A percentile compares a stretch with the other conserved stretches of the same genome.
Evolutionary conservation across 2,329 filamentous ascomycete species (phyloP).

Genomic region (Plenodomus lindquistii): DNA sequence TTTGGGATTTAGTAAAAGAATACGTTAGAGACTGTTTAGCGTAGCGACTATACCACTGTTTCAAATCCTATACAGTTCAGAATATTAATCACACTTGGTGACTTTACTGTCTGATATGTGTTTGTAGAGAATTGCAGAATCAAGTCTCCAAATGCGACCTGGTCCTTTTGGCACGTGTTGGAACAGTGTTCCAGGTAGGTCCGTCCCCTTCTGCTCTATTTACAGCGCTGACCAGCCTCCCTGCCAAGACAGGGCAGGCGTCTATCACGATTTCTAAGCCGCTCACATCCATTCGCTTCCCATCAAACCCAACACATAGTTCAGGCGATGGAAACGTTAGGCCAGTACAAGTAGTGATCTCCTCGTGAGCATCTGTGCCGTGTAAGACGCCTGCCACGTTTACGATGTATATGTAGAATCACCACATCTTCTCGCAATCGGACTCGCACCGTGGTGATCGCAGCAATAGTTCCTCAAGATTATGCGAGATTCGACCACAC

Average conservation of each 20-base stretch:
- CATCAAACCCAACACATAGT: not conserved
- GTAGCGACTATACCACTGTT: not conserved
- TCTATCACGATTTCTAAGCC: slow-evolving; percentile 3
- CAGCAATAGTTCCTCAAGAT: no score
- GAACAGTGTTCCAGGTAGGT: slow-evolving; percentile 2
- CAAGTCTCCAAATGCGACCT: not conserved
- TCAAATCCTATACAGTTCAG: not conserved
- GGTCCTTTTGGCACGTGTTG: not conserved
- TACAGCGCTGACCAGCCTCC: slow-evolving; percentile 27
- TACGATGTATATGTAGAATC: not conserved
- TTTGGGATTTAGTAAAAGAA: not conserved
- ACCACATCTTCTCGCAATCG: not conserved
- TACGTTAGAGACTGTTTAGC: not conserved
- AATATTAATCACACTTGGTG: not conserved
- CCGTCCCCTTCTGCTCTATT: slow-evolving; percentile 18
- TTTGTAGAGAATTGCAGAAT: not conserved
- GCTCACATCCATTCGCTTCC: slow-evolving; percentile 6
- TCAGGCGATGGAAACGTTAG: not conserved
- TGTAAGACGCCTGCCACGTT: not conserved
- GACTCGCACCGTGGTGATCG: not conserved
- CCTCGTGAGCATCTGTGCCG: not conserved
- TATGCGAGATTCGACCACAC: no score
- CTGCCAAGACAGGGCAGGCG: slow-evolving; percentile 19
- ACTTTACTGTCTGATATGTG: not conserved
- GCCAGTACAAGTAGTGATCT: not conserved